These are phyloP conservation scores for Nannochloris sp. DNA, from an alignment of 139 green algal genomes.

Conservation along the genomic window DNA sequence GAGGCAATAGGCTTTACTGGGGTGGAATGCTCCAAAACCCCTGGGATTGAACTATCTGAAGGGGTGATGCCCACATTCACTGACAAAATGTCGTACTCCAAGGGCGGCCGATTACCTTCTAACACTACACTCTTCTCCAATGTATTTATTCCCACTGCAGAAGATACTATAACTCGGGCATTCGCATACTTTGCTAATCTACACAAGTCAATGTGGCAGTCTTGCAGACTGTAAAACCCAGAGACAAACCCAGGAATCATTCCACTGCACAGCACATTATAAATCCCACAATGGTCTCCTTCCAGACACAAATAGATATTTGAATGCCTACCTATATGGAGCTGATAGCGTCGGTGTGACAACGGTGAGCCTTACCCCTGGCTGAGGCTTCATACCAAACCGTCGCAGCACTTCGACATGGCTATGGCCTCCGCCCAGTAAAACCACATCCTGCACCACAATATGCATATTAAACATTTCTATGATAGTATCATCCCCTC, in stretches of 20 bases:
- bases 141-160: conserved; percentile 52
- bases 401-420: conserved; percentile 67
- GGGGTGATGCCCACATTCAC: conserved; percentile 90
- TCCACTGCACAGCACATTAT: conserved; percentile 46
- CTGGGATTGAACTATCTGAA: conserved; percentile 37
- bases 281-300: not conserved
- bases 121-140: conserved; percentile 46
- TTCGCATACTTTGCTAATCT: conserved; percentile 57
- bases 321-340: conserved; percentile 69
- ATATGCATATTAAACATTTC: not conserved
- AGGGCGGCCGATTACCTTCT: conserved; percentile 32
- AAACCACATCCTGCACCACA: conserved; percentile 66
- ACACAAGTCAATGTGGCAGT: conserved; percentile 89
- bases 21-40: conserved; percentile 52
- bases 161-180: conserved; percentile 65
- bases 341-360: conserved; percentile 74
- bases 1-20: conserved; percentile 88
- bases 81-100: conserved; percentile 84
- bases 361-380: conserved; percentile 78
- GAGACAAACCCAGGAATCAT: conserved; percentile 94
- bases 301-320: not conserved
- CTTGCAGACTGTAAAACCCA: conserved; percentile 80
- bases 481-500: not conserved
- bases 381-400: conserved; percentile 67
- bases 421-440: conserved; percentile 76